These are phyloP conservation scores for Coffea canephora DNA, from an alignment of 257 asterid genomes.

Conservation along the genomic window DNA sequence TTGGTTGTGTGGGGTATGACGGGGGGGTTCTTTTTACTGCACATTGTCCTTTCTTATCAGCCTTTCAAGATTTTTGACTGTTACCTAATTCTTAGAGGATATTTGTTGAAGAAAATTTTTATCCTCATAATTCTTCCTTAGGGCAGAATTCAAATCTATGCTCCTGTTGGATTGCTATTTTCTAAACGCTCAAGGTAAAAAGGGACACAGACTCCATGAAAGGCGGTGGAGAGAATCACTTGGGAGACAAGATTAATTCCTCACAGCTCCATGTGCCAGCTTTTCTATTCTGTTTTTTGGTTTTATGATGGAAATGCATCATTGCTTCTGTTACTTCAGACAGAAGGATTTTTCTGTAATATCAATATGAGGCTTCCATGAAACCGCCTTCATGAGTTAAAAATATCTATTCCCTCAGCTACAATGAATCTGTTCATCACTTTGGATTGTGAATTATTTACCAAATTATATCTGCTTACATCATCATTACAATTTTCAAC, in stretches of 20 bases:
- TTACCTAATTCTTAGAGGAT: background rate
- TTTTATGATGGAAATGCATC: background rate
- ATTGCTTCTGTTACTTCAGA: conserved; percentile 10
- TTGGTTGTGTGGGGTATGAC: background rate
- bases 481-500: too few relatives aligned
- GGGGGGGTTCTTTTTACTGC: background rate
- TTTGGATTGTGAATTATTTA: too few relatives aligned
- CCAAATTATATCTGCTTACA: background rate
- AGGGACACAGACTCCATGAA: conserved; percentile 1
- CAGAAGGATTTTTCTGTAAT: background rate
- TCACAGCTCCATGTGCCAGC: conserved; percentile 12
- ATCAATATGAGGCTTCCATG: background rate
- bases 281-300: background rate
- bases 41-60: background rate
- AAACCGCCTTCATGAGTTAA: background rate
- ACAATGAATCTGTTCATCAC: background rate
- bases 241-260: conserved; percentile 16
- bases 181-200: too few relatives aligned
- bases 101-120: background rate
- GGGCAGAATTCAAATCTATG: background rate
- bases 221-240: conserved; percentile 21
- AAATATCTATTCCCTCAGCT: background rate
- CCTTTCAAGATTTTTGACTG: background rate
- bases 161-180: too few relatives aligned
- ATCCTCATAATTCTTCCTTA: background rate